These are phyloP conservation scores for Catunica adiposa DNA, from an alignment of 2,329 filamentous ascomycete genomes.

Conservation along the genomic window DNA sequence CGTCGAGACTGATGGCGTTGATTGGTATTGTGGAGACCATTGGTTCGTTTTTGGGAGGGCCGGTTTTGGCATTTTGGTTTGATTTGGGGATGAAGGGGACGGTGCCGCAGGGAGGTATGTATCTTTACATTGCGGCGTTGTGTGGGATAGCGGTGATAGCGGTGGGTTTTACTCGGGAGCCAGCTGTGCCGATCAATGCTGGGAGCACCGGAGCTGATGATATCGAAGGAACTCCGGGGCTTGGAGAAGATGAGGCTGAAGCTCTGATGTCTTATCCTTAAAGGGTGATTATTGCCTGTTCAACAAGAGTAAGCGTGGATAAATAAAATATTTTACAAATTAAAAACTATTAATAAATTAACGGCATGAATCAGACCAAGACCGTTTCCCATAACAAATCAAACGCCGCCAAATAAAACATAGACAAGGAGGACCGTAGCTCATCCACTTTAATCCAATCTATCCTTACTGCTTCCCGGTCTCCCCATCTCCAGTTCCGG, in stretches of 20 bases:
- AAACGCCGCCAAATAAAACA: conserved; percentile 1
- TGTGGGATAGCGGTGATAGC: conserved; percentile 19
- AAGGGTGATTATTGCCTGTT: neutral
- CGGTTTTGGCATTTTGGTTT: conserved; percentile 25
- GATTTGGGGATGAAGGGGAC: conserved; percentile 23
- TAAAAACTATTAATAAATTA: neutral
- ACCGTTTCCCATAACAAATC: neutral
- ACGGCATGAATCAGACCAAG: neutral
- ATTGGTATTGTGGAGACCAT: conserved; percentile 25
- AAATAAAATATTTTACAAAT: neutral
- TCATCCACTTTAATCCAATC: conserved; percentile 11
- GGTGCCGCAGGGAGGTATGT: conserved; percentile 25
- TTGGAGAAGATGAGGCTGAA: neutral
- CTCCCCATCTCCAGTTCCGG: conserved; percentile 14
- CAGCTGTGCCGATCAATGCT: conserved; percentile 17
- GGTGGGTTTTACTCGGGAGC: conserved; percentile 21
- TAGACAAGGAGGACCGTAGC: conserved; percentile 2
- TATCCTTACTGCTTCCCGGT: conserved; percentile 12
- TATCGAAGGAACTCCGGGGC: neutral
- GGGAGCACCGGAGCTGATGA: neutral
- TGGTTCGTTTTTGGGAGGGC: conserved; percentile 26
- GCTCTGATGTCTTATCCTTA: conserved; percentile 1
- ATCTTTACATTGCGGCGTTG: conserved; percentile 24
- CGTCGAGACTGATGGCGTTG: conserved; percentile 26
- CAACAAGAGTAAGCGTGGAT: no score